A percentile compares a stretch with the other conserved stretches of the same genome.
phyloP scores from a whole-genome alignment of 1,139 yeast genomes.

The Zygoascus sp. region DNA sequence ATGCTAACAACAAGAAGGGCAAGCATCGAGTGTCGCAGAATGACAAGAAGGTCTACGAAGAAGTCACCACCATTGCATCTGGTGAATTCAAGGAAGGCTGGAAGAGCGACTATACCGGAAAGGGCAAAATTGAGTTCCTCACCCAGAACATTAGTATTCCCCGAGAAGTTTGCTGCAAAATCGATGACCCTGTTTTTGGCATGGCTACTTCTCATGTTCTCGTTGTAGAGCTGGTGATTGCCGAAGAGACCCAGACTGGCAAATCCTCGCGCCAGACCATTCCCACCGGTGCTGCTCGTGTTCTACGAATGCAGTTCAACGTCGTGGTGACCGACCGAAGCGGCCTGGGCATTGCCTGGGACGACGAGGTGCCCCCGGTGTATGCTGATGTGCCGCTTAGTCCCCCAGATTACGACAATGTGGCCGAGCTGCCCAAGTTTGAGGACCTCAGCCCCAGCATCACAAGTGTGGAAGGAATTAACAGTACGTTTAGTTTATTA shows the following conservation, averaged over 20 bases:
- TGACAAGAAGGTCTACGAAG: slow-evolving; percentile 31
- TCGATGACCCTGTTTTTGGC: slow-evolving; percentile 78
- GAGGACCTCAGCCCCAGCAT: slow-evolving; percentile 28
- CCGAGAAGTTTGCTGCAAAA: slow-evolving; percentile 63
- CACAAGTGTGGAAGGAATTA: slow-evolving; percentile 19
- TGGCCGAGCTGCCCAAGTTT: slow-evolving; percentile 29
- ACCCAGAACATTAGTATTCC: slow-evolving; percentile 51
- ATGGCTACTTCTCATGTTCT: slow-evolving; percentile 68
- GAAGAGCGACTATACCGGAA: slow-evolving; percentile 82
- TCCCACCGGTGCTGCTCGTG: slow-evolving; percentile 90
- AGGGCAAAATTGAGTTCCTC: slow-evolving; percentile 72
- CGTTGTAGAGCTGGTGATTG: slow-evolving; percentile 84
- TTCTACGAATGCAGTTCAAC: slow-evolving; percentile 89
- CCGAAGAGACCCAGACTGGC: slow-evolving; percentile 63
- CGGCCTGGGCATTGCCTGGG: slow-evolving; percentile 97
- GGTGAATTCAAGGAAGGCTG: slow-evolving; percentile 88
- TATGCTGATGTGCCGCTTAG: slow-evolving; percentile 81
- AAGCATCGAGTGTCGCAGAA: slow-evolving; percentile 14
- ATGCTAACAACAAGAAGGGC: slow-evolving; percentile 11
- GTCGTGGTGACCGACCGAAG: slow-evolving; percentile 77
- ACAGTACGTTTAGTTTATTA: slow-evolving; percentile 8
- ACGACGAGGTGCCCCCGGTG: slow-evolving; percentile 97
- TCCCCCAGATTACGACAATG: slow-evolving; percentile 69
- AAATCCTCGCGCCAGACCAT: slow-evolving; percentile 29
- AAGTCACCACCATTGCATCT: slow-evolving; percentile 62